Base-by-base conservation (phyloP, 2,329 filamentous ascomycete species). In the Achaetomium macrosporum region DNA sequence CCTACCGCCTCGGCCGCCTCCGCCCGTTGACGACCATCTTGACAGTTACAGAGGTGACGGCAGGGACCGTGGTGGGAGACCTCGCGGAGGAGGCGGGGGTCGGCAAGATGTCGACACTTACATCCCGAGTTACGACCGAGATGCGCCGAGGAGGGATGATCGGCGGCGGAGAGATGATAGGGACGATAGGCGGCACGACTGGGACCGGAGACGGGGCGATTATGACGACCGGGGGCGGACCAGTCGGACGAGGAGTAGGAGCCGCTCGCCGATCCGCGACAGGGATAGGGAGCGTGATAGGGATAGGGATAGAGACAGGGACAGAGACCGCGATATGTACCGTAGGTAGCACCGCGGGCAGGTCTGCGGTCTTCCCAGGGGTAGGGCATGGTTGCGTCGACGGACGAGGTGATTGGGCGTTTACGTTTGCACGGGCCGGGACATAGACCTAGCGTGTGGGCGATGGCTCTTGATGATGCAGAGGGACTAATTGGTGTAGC, bases 1-100 rank as follows among this genome's bases (percentile, higher is more conserved):
- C 6, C 62, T 78, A 12, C 76, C 76, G 3, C 76, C 76, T 4
- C 69, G 77, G 10, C 78, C 77, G 2, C 76, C 78, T 2, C 73
- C 74, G n/a, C 69, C 73, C 5, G 68, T 65, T 8, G 69, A 73
- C 56, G 73, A 73, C 44, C 70, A 72, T 39, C 66, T 71, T 36
- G 75, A 77, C 33, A 68, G 71, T 11, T 70, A 71, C 56, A 62
- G 25, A 25, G 25, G 69, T n/a, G 69, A 70, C 25, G 47, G 65
- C 5, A 63, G 42, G 10, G 54, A 66, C n/a, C 49, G 64, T 7
- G 62, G 66, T 39, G 59, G 68, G 62, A 16, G 65, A 62, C 46
- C 63, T 58, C 50, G 50, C 49, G 55, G 55, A n/a, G 57, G 47
- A 7, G 53, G 53, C 7, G 55, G 51, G 6, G 50, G 49, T 17